phyloP scores from a whole-genome alignment of 2,329 filamentous ascomycete genomes.

The Cladophialophora carrionii region DNA sequence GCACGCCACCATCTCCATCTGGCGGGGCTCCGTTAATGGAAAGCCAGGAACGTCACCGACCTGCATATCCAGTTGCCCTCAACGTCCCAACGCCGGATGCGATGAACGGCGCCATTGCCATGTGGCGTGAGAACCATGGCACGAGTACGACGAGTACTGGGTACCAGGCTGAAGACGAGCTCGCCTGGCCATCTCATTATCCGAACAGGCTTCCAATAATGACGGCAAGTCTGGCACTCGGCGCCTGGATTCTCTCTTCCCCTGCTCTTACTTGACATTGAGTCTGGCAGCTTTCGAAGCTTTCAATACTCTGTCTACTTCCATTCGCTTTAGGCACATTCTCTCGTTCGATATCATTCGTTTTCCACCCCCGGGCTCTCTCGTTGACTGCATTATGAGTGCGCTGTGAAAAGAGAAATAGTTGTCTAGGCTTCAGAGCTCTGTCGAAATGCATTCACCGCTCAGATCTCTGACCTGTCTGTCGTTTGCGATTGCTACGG shows the following conservation, averaged over 20 bases:
- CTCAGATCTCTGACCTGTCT: constrained; percentile 16
- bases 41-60: constrained; percentile 34
- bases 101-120: constrained; percentile 19
- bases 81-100: constrained; percentile 7
- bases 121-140: constrained; percentile 28
- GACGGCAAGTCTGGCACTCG: constrained; percentile 24
- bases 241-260: constrained; percentile 12
- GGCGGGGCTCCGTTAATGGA: constrained; percentile 27
- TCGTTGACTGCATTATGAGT: constrained; percentile 19
- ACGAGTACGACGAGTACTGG: too few species aligned
- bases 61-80: constrained; percentile 16
- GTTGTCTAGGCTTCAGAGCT: constrained; percentile 8
- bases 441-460: constrained; percentile 16
- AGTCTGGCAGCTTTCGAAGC: constrained; percentile 9
- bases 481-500: constrained; percentile 17
- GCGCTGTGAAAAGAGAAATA: constrained; percentile 9
- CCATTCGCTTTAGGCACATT: constrained; percentile 10
- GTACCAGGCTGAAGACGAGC: constrained; percentile 6
- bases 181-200: constrained; percentile 13
- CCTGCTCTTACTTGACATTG: constrained; percentile 18
- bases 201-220: constrained; percentile 12
- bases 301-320: constrained; percentile 10
- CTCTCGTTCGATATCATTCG: constrained; percentile 17
- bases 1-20: constrained; percentile 24
- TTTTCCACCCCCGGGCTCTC: constrained; percentile 4